A percentile compares a stretch with the other conserved stretches of the same genome.
Evolutionary conservation across 768 basidiomycete species (phyloP).

Genomic region (Rhizopogon roseolus): DNA sequence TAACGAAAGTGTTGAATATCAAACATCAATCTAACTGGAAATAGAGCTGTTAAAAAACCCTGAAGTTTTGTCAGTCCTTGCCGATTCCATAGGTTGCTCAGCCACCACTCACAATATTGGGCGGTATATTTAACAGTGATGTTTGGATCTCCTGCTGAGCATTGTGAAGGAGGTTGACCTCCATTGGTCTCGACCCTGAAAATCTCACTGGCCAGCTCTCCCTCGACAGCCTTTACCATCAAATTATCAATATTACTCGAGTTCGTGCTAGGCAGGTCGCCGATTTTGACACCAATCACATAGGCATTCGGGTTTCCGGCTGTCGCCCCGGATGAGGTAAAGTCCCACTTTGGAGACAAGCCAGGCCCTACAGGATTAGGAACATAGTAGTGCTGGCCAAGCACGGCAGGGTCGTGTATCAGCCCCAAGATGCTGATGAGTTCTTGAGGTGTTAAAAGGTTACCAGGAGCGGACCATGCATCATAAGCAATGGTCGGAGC

Average conservation of each 20-base stretch:
- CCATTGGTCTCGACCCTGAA: conserved; percentile 49
- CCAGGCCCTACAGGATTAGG: conserved; percentile 39
- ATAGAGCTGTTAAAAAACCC: neutral
- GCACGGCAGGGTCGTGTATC: conserved; percentile 15
- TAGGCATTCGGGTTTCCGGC: conserved; percentile 40
- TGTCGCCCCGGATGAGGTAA: conserved; percentile 36
- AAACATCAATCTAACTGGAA: too few species aligned
- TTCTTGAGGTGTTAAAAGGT: conserved; percentile 11
- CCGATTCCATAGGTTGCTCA: neutral
- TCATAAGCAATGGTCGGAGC: conserved; percentile 29
- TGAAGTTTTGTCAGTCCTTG: neutral
- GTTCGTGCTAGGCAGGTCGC: conserved; percentile 36
- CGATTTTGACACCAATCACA: conserved; percentile 40
- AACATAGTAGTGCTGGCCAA: conserved; percentile 57
- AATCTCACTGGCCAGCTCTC: conserved; percentile 43
- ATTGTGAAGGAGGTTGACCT: conserved; percentile 52
- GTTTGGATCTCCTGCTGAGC: conserved; percentile 33
- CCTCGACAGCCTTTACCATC: conserved; percentile 39
- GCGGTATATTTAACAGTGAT: conserved; percentile 48
- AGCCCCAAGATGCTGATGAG: conserved; percentile 11
- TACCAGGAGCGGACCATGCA: conserved; percentile 21
- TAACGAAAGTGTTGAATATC: too few species aligned
- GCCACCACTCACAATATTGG: conserved; percentile 42
- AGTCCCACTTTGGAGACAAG: conserved; percentile 52
- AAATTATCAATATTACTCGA: conserved; percentile 54